Base-by-base conservation (phyloP, 192 early-diverging fungal genomes). In the Entophlyctis luteolus region DNA sequence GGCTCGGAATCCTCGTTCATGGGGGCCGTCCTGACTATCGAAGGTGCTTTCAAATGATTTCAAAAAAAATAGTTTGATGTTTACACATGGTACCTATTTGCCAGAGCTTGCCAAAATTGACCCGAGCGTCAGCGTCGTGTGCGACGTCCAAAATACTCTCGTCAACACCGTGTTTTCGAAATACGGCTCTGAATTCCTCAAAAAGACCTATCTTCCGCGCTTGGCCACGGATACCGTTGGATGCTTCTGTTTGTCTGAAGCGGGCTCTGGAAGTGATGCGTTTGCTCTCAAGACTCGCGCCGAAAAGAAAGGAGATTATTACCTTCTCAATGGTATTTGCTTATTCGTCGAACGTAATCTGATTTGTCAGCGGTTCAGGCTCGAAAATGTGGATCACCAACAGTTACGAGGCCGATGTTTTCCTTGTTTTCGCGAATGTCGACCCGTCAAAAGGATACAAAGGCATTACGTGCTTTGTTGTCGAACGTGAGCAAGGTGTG, bases 361-460 rank as follows among this genome's bases (percentile, higher is more conserved):
- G 67, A 66, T 72, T 62, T 46, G 55, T 33, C 59, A 68, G 48
- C 18, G 57, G 18, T 20, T 27, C 35, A 53, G 79, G 80, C 46
- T 58, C 67, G 18, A 82, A 79, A 81, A 95, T 93, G 93, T 78
- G 77, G 77, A 78, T 78, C 49, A 78, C 77, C 59, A 78, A 98
- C 86, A 94, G 94, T n/a, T 83, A 77, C 55, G 94, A 97, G 70
- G 93, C 95, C 59, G 95, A 91, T 37, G 85, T 96, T 69, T 98
- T 97, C 79, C 81, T 98, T 37, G 93, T 98, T 23, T 98, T 98
- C 84, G 96, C 96, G 79, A 97, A 92, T 71, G 87, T 95, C n/a
- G 94, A 95, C 66, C 92, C 91, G 4, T 75, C 84, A 63, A 87
- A 91, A 80, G 93, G 92, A 14, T 95, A 96, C 86, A 95, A 92